phyloP scores from a whole-genome alignment of 495 filamentous ascomycete genomes.

The Penicillium arizonense region DNA sequence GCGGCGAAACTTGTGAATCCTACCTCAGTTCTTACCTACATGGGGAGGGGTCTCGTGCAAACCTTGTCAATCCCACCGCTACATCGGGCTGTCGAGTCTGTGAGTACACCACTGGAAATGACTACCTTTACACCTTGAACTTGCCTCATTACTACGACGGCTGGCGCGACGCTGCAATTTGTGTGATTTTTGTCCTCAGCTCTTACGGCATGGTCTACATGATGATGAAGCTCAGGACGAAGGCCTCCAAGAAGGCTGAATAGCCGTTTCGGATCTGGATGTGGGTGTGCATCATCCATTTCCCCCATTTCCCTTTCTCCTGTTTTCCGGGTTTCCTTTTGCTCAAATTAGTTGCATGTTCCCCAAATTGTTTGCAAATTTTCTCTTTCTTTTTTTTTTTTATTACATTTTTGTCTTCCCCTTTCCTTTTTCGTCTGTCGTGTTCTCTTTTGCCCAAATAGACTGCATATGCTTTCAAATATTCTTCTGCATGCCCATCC shows the following conservation, averaged over 20 bases:
- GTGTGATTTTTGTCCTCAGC: conserved; percentile 44
- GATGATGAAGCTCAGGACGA: conserved; percentile 47
- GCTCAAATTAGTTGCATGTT: too few species aligned
- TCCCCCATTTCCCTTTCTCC: too few species aligned
- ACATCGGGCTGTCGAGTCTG: conserved; percentile 61
- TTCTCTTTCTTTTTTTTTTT: too few species aligned
- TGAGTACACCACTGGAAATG: conserved; percentile 36
- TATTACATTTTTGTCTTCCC: too few species aligned
- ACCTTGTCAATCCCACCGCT: conserved; percentile 52
- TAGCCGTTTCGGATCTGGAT: too few species aligned
- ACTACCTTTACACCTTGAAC: conserved; percentile 39
- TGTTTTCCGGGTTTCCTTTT: too few species aligned
- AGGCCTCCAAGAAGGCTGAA: conserved; percentile 40
- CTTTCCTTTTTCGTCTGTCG: too few species aligned
- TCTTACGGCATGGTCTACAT: conserved; percentile 47
- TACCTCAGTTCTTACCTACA: conserved; percentile 55
- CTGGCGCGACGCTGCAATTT: conserved; percentile 43
- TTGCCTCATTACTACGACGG: conserved; percentile 43
- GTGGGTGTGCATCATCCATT: too few species aligned
- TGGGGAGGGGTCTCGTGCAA: conserved; percentile 44
- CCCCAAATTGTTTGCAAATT: too few species aligned
- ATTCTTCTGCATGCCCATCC: too few species aligned
- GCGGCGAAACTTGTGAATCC: conserved; percentile 50
- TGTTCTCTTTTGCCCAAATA: too few species aligned
- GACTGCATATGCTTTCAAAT: too few species aligned